Conservation (phyloP, 2,329 filamentous ascomycete genomes). For the Scytalidium lignicola region DNA sequence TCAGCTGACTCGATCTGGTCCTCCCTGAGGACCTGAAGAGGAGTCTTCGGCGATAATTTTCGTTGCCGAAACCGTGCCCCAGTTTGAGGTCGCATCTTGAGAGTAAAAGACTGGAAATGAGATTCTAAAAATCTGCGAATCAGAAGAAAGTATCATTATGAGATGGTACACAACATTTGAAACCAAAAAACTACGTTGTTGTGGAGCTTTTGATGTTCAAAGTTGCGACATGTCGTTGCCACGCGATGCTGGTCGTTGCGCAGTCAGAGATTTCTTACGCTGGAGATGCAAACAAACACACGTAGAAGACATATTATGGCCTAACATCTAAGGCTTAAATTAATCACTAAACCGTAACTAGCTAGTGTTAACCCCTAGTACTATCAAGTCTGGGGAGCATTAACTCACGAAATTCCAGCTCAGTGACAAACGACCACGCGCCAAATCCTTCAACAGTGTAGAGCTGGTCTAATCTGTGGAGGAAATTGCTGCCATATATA, state of each 20-base stretch:
- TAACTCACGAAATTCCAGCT: background rate
- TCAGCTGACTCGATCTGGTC: constrained; percentile 81
- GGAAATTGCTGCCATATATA: background rate
- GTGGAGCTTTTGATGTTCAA: constrained; percentile 22
- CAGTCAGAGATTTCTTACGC: background rate
- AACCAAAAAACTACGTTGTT: constrained; percentile 15
- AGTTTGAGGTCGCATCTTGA: background rate
- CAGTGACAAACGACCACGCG: background rate
- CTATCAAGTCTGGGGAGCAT: background rate
- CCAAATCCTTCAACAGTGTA: background rate
- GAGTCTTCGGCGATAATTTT: constrained; percentile 13
- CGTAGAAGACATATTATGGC: background rate
- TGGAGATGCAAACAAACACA: background rate
- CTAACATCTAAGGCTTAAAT: background rate
- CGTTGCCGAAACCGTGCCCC: background rate
- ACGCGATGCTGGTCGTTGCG: constrained; percentile 3
- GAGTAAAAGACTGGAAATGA: background rate
- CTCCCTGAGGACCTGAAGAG: constrained; percentile 64
- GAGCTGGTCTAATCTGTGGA: background rate
- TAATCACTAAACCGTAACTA: background rate
- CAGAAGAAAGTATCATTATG: constrained; percentile 18
- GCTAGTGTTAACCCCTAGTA: background rate
- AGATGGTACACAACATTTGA: constrained; percentile 14
- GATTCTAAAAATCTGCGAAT: background rate
- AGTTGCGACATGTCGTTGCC: constrained; percentile 1